These are phyloP conservation scores for Sugiyamaella paludigena DNA, from an alignment of 1,139 yeast genomes.

Conservation along the genomic window DNA sequence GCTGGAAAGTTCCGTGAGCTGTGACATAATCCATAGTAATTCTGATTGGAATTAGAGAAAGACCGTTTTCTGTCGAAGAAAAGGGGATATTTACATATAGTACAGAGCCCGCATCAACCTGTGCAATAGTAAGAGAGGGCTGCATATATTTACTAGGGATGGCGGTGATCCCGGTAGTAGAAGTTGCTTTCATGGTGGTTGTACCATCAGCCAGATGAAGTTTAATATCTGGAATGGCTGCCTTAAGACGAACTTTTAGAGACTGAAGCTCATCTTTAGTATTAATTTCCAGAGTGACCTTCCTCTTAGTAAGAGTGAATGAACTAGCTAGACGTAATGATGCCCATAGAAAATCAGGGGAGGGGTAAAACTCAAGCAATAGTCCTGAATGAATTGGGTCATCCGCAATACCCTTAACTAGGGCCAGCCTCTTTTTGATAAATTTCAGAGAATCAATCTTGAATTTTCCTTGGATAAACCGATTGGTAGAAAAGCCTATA, in stretches of 20 bases:
- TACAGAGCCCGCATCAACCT: constrained; percentile 4
- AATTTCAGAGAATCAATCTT: constrained; percentile 27
- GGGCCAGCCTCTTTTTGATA: constrained; percentile 26
- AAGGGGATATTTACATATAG: constrained; percentile 13
- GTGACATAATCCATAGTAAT: constrained; percentile 24
- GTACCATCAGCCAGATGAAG: constrained; percentile 8
- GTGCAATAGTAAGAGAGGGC: constrained; percentile 6
- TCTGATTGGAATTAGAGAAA: constrained; percentile 9
- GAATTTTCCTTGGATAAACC: constrained; percentile 32
- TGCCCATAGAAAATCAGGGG: constrained; percentile 26
- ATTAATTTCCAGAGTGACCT: constrained; percentile 22
- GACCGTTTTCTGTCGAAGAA: constrained; percentile 15
- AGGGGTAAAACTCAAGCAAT: constrained; percentile 25
- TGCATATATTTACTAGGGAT: constrained; percentile 1
- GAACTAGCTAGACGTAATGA: constrained; percentile 20
- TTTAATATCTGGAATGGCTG: constrained; percentile 5
- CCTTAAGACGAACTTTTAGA: constrained; percentile 11
- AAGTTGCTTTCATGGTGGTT: constrained; percentile 2
- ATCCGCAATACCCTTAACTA: constrained; percentile 12
- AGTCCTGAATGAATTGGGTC: constrained; percentile 14
- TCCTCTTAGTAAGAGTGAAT: constrained; percentile 24
- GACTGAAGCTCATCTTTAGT: constrained; percentile 15
- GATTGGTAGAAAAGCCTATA: constrained; percentile 25
- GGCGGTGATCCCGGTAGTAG: not conserved
- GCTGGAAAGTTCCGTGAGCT: constrained; percentile 20